These are phyloP conservation scores for Zoysia matrella DNA, from an alignment of 202 grass and related monocot genomes.

Conservation along the genomic window DNA sequence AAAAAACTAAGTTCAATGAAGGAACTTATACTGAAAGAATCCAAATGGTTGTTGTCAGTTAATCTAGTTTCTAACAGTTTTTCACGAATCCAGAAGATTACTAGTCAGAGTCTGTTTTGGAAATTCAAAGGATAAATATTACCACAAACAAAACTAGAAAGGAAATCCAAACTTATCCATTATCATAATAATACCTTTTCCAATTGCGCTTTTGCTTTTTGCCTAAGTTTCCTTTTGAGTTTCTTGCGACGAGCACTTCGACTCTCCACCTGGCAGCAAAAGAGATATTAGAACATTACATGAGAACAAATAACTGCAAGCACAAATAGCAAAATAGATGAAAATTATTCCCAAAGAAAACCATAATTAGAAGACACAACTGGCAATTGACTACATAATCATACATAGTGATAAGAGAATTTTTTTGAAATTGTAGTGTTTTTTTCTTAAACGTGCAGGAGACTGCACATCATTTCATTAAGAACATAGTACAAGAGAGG, in stretches of 20 bases:
- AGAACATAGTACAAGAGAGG: no score
- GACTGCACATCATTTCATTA: no score
- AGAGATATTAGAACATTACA: neutral
- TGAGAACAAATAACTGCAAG: neutral
- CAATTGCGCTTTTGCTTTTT: slow-evolving; percentile 37
- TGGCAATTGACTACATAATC: neutral
- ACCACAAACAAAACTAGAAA: slow-evolving; percentile 5
- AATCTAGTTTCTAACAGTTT: slow-evolving; percentile 18
- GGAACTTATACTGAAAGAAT: slow-evolving; percentile 16
- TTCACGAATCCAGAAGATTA: neutral
- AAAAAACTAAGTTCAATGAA: slow-evolving; percentile 10
- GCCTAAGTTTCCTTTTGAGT: slow-evolving; percentile 47
- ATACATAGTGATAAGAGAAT: neutral
- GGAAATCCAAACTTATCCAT: slow-evolving; percentile 21
- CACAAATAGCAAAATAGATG: slow-evolving; percentile 4
- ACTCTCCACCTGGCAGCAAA: slow-evolving; percentile 52
- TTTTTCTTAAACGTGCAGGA: no score
- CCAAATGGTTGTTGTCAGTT: neutral
- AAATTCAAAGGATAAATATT: slow-evolving; percentile 35
- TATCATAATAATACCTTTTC: slow-evolving; percentile 58
- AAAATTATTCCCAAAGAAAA: neutral
- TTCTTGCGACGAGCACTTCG: slow-evolving; percentile 77
- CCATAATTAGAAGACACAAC: neutral
- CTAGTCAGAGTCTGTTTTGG: slow-evolving; percentile 8
- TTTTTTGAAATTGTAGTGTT: no score